Base-by-base conservation (phyloP, 441 rosid genomes). In the Populus hybrid region DNA sequence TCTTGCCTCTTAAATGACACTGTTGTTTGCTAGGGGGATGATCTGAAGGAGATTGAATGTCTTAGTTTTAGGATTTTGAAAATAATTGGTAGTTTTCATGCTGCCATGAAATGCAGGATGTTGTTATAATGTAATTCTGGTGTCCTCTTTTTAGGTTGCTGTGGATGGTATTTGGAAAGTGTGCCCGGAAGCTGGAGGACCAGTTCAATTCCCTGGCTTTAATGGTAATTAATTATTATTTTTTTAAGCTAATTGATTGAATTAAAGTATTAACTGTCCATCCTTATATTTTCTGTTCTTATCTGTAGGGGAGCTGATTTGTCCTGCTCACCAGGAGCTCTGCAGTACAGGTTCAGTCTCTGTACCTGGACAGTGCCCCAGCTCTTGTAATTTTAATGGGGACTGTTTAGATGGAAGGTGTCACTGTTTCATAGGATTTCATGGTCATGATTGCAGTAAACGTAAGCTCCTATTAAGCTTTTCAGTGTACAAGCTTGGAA, bases 91-190 rank as follows among this genome's bases (percentile, higher is more conserved):
- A 10, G 23, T 28, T 30, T 34, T 73, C 36, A 2, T 40, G 42
- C 35, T 61, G 4, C 12, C 6, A 61, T 57, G 7, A 26, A 65
- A 35, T 18, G 18, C 57, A 46, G 79, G 21, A 35, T 38, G 16
- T 9, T 36, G 21, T 77, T 65, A 8, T 8, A 24, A 3, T 75
- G 64, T 78, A 70, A 67, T 81, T 46, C 21, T 78, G 16, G 28
- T 69, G 30, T 80, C 23, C 73, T 78, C 34, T 61, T 80, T 69
- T 77, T 81, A 96, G 99, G 93, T 96, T 87, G 97, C 98, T 71
- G 99, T 96, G 79, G 99, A 94, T 84, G 99, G 96, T 79, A 86
- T 84, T 77, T 96, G 99, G 98, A 94, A 91, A 85, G 86, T 80
- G 36, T 96, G 99, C 82, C 96, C 98, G 18, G 86, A 81, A 81